phyloP scores from a whole-genome alignment of 306 rosid genomes.

The Dicorynia guianensis region DNA sequence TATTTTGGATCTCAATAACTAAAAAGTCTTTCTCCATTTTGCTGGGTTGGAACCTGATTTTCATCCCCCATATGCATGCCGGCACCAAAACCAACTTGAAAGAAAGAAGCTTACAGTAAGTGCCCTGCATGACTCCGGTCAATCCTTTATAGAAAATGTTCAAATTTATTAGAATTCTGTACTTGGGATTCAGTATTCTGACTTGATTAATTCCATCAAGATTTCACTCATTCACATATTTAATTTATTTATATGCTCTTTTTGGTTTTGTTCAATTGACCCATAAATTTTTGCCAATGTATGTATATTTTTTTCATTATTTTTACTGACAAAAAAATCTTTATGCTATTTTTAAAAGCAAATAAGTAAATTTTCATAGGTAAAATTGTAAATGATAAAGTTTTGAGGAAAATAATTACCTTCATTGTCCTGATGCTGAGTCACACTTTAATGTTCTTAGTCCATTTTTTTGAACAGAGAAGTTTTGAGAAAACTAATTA shows the following conservation, averaged over 20 bases:
- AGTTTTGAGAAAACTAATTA: constrained; percentile 9
- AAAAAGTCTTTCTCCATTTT: constrained; percentile 44
- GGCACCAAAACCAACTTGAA: constrained; percentile 54
- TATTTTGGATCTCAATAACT: constrained; percentile 24
- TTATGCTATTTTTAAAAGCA: constrained; percentile 4
- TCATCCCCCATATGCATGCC: constrained; percentile 41
- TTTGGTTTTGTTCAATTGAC: constrained; percentile 17
- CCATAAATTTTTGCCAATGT: not conserved
- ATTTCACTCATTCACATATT: not conserved
- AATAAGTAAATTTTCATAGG: not conserved
- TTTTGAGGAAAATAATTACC: constrained; percentile 6
- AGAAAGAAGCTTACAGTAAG: constrained; percentile 97
- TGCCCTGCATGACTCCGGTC: constrained; percentile 38
- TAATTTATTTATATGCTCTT: no score
- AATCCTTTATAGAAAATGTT: constrained; percentile 27
- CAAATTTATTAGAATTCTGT: constrained; percentile 23
- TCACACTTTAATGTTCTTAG: no score
- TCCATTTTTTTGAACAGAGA: not conserved
- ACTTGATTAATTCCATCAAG: not conserved
- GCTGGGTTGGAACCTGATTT: constrained; percentile 54
- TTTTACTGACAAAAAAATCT: not conserved
- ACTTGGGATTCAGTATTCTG: constrained; percentile 17
- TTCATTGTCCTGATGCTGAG: no score
- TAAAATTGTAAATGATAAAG: not conserved
- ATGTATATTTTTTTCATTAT: not conserved